Evolutionary conservation across 2,329 filamentous ascomycete genomes (phyloP).

Genomic region (Dothistroma pini): DNA sequence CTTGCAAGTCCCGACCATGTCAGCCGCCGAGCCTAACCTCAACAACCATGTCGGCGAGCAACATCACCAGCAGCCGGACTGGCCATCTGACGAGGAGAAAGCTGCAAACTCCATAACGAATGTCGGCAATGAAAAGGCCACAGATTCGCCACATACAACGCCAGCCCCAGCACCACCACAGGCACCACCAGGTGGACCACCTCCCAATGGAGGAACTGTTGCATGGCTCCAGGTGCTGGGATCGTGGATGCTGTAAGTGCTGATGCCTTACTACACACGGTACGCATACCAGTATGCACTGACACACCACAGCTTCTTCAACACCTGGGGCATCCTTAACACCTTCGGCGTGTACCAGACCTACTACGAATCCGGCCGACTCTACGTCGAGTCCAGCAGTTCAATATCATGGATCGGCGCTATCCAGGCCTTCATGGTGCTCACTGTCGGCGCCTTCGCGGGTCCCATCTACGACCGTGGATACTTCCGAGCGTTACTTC

Average conservation of each 20-base stretch:
- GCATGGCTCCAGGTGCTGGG: slow-evolving; percentile 48
- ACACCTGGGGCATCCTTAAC: slow-evolving; percentile 44
- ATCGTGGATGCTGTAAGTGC: neutral
- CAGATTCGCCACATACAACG: neutral
- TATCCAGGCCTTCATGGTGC: slow-evolving; percentile 47
- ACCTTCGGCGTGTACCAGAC: slow-evolving; percentile 49
- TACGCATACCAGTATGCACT: slow-evolving; percentile 19
- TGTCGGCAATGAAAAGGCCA: neutral
- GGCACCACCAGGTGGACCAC: slow-evolving; percentile 8
- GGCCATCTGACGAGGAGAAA: neutral
- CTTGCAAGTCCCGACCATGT: neutral
- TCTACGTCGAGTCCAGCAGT: slow-evolving; percentile 32
- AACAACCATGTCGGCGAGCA: neutral
- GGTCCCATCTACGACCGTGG: slow-evolving; percentile 51
- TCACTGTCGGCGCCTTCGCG: slow-evolving; percentile 44
- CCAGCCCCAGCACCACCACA: neutral
- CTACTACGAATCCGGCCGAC: slow-evolving; percentile 45
- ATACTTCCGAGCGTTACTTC: slow-evolving; percentile 43
- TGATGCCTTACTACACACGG: slow-evolving; percentile 33
- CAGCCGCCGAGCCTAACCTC: neutral
- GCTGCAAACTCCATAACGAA: neutral
- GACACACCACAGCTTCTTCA: slow-evolving; percentile 38
- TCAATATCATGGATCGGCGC: slow-evolving; percentile 44
- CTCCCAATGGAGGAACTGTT: slow-evolving; percentile 40
- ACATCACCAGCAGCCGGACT: neutral